Evolutionary conservation across 257 asterid species (phyloP).

Genomic region (Gentiana macrophylla): DNA sequence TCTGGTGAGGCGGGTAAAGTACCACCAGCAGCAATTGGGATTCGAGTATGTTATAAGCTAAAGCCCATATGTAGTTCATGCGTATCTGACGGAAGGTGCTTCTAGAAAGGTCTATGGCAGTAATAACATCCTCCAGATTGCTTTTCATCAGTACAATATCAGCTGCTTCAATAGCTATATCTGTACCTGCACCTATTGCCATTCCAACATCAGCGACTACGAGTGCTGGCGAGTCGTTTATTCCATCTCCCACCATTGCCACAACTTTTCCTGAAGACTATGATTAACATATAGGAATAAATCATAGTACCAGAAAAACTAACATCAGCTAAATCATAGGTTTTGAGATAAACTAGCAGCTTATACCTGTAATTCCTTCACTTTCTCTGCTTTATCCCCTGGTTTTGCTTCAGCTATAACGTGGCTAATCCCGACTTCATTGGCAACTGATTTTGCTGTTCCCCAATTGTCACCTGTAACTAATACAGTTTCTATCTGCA

Average conservation of each 20-base stretch:
- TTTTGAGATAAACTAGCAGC: too few relatives aligned
- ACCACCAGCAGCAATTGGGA: slow-evolving; percentile 71
- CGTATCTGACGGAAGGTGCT: slow-evolving; percentile 52
- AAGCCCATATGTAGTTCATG: slow-evolving; percentile 63
- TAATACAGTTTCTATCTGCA: slow-evolving; percentile 42
- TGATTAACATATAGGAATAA: not conserved
- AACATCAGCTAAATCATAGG: not conserved
- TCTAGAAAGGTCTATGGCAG: slow-evolving; percentile 68
- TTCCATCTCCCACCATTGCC: slow-evolving; percentile 88
- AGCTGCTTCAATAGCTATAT: slow-evolving; percentile 77
- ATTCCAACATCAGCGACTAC: slow-evolving; percentile 76
- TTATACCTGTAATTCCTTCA: slow-evolving; percentile 59
- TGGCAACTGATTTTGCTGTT: slow-evolving; percentile 65
- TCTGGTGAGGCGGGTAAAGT: slow-evolving; percentile 49
- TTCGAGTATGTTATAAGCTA: slow-evolving; percentile 54
- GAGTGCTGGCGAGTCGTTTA: slow-evolving; percentile 79
- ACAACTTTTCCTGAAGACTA: slow-evolving; percentile 57
- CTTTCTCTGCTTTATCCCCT: slow-evolving; percentile 55
- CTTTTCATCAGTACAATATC: slow-evolving; percentile 75
- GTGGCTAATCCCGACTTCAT: slow-evolving; percentile 50
- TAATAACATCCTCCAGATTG: slow-evolving; percentile 72
- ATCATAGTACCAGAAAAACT: not conserved
- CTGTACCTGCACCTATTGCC: slow-evolving; percentile 86
- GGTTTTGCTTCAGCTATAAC: slow-evolving; percentile 74
- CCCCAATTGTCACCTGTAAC: slow-evolving; percentile 81